Conservation (phyloP, 768 basidiomycete genomes). For the Lentinula aciculospora region DNA sequence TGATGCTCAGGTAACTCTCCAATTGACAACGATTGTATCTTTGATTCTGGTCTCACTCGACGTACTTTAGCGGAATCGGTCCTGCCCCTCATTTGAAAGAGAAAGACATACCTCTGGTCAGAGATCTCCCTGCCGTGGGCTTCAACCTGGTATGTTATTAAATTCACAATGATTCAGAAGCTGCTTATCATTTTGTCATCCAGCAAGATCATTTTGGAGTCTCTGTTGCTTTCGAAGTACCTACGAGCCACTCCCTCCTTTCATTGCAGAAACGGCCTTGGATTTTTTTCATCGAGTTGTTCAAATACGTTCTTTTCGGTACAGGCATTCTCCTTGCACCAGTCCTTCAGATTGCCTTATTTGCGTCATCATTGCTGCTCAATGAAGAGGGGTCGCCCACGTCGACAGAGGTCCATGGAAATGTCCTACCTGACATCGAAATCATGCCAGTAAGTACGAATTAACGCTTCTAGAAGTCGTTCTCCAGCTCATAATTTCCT, state of each 20-base stretch:
- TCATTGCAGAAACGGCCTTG: constrained; percentile 4
- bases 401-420: neutral
- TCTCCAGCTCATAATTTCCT: too few species aligned
- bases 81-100: constrained; percentile 2
- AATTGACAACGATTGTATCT: neutral
- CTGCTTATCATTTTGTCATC: neutral
- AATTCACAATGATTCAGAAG: neutral
- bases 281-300: neutral
- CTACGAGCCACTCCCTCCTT: neutral
- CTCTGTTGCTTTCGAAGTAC: constrained; percentile 5
- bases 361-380: neutral
- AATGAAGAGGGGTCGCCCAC: neutral
- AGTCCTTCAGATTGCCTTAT: constrained; percentile 2
- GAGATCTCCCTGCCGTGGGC: constrained; percentile 2
- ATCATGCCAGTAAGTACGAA: constrained; percentile 8
- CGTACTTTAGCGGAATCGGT: neutral
- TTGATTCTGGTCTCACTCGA: neutral
- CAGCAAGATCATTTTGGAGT: constrained; percentile 8
- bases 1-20: constrained; percentile 1
- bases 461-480: too few species aligned
- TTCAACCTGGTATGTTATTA: neutral
- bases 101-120: neutral
- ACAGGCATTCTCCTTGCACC: constrained; percentile 7
- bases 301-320: constrained; percentile 6
- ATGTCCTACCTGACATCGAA: constrained; percentile 4